These are phyloP conservation scores for Saturnispora quitensis DNA, from an alignment of 805 yeast genomes.

Conservation along the genomic window DNA sequence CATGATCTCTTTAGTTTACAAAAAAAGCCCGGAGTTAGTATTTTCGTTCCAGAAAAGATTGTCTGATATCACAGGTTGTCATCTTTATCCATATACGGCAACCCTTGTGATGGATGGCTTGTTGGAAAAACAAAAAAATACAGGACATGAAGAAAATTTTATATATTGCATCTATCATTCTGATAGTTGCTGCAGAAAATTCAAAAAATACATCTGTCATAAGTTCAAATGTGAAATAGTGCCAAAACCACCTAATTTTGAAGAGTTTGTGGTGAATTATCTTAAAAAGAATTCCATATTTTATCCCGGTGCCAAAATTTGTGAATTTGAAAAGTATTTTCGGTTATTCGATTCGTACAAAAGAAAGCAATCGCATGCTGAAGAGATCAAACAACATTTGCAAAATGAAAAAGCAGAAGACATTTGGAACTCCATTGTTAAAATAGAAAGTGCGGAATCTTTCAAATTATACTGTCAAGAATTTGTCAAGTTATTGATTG, in stretches of 20 bases:
- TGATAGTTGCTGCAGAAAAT: background rate
- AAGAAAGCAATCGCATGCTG: background rate
- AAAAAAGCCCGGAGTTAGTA: background rate
- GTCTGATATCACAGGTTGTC: background rate
- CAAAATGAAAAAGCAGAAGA: background rate
- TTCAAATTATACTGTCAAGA: conserved; percentile 2
- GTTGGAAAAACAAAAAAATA: background rate
- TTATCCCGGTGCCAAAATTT: conserved; percentile 5
- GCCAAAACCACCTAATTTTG: background rate
- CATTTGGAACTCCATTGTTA: background rate
- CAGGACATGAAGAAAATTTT: background rate
- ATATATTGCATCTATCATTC: background rate
- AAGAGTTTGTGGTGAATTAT: background rate
- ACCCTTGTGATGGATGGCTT: background rate
- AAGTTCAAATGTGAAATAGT: background rate
- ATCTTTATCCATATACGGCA: conserved; percentile 1
- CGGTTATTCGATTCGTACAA: conserved; percentile 1
- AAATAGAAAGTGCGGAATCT: background rate
- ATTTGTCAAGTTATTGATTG: background rate
- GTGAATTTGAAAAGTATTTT: background rate
- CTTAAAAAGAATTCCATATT: background rate
- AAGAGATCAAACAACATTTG: background rate
- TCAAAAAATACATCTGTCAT: background rate
- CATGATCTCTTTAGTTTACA: background rate
- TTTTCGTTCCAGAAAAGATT: conserved; percentile 2